These are phyloP conservation scores for Bipolaris oryzae DNA, from an alignment of 2,329 filamentous ascomycete genomes.

Conservation along the genomic window DNA sequence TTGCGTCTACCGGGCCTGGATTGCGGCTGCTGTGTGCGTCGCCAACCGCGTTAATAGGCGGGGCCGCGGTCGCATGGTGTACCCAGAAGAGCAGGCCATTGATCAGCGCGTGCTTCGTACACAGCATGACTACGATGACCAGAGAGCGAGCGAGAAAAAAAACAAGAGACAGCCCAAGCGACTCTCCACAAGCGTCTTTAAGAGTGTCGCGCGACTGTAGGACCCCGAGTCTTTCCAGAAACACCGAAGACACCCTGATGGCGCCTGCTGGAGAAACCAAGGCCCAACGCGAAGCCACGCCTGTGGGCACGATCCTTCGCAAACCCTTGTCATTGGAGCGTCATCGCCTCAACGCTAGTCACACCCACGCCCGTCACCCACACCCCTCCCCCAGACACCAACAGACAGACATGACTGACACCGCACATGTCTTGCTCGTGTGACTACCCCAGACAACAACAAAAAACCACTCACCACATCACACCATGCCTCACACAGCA, in stretches of 20 bases:
- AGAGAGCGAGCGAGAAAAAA: neutral
- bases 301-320: conserved; percentile 27
- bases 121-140: conserved; percentile 28
- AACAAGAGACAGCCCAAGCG: neutral
- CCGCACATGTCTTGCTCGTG: conserved; percentile 8
- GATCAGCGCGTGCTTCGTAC: conserved; percentile 31
- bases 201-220: conserved; percentile 23
- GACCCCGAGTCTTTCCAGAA: conserved; percentile 7
- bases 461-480: too few relatives aligned
- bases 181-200: conserved; percentile 1
- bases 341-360: conserved; percentile 18
- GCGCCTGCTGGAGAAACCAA: conserved; percentile 13
- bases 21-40: conserved; percentile 18
- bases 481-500: too few relatives aligned
- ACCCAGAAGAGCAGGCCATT: conserved; percentile 36
- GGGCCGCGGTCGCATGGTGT: conserved; percentile 33
- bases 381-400: conserved; percentile 4
- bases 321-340: conserved; percentile 32
- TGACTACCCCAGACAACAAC: neutral
- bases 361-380: conserved; percentile 7
- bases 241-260: conserved; percentile 31
- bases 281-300: conserved; percentile 20
- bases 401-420: neutral
- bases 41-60: conserved; percentile 27
- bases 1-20: conserved; percentile 14